A percentile compares a stretch with the other conserved stretches of the same genome.
Evolutionary conservation across 495 filamentous ascomycete species (phyloP).

Genomic region (Tuber indicum): DNA sequence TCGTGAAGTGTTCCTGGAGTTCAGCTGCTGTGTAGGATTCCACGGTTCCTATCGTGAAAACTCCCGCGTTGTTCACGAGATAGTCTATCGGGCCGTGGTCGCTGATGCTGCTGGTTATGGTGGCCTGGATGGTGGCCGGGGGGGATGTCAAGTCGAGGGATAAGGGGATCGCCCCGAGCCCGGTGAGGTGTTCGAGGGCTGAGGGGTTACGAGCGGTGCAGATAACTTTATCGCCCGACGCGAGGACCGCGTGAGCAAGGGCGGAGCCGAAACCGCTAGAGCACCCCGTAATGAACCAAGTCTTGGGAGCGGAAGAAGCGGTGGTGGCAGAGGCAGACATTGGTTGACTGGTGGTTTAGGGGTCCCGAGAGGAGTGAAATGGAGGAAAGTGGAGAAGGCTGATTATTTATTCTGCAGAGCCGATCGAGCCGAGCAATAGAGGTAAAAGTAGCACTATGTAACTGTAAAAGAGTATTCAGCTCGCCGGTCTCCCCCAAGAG

Average conservation of each 20-base stretch:
- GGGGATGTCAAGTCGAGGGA: slow-evolving; percentile 43
- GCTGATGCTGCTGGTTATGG: background rate
- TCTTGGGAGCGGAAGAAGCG: slow-evolving; percentile 20
- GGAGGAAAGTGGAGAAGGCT: background rate
- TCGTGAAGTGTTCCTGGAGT: background rate
- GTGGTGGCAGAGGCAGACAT: background rate
- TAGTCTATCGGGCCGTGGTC: background rate
- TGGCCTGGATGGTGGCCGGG: background rate
- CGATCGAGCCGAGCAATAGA: background rate
- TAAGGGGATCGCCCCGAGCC: slow-evolving; percentile 45
- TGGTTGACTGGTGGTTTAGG: background rate
- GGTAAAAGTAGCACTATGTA: background rate
- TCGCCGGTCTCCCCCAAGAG: background rate
- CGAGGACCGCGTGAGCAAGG: slow-evolving; percentile 45
- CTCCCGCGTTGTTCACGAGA: background rate
- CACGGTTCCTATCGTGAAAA: background rate
- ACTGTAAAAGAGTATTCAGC: background rate
- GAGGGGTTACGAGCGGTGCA: slow-evolving; percentile 50
- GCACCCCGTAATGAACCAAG: slow-evolving; percentile 51
- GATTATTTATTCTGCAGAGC: background rate
- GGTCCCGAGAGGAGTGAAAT: background rate
- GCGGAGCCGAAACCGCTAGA: slow-evolving; percentile 49
- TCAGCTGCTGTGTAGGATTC: background rate
- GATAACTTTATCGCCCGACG: slow-evolving; percentile 53
- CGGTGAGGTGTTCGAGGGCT: slow-evolving; percentile 46